Conservation (phyloP, 2,329 filamentous ascomycete genomes). For the Fusarium udum region DNA sequence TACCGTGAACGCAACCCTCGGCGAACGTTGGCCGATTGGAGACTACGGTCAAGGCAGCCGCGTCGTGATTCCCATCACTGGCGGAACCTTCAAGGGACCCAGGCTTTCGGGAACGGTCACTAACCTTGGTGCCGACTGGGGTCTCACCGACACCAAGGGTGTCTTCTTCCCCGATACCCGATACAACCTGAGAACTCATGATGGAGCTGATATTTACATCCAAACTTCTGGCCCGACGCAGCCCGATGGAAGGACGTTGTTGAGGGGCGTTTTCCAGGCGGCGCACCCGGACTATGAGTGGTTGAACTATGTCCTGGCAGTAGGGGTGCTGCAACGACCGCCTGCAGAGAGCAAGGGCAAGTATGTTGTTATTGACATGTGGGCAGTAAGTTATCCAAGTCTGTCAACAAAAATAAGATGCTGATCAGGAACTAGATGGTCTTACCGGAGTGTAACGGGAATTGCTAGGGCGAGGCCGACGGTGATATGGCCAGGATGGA, state of each 20-base stretch:
- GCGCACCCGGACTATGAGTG: conserved; percentile 49
- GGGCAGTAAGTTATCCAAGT: conserved; percentile 25
- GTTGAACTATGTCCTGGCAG: conserved; percentile 49
- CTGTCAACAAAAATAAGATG: accelerated
- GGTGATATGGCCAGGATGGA: neutral
- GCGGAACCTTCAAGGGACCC: conserved; percentile 50
- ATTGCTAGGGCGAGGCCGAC: neutral
- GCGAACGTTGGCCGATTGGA: conserved; percentile 35
- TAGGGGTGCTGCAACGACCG: conserved; percentile 30
- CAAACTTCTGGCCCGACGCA: conserved; percentile 50
- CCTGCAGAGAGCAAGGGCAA: conserved; percentile 20
- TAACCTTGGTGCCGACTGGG: conserved; percentile 50
- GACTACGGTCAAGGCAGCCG: conserved; percentile 36
- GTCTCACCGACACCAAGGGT: conserved; percentile 48
- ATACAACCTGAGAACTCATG: conserved; percentile 51
- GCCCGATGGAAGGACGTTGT: conserved; percentile 42
- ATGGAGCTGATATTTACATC: conserved; percentile 51
- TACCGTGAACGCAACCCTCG: conserved; percentile 35
- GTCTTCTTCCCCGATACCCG: conserved; percentile 52
- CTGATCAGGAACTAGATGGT: conserved; percentile 22
- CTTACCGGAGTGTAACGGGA: conserved; percentile 5
- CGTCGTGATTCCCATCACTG: conserved; percentile 47
- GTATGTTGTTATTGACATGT: conserved; percentile 42
- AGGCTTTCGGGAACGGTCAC: conserved; percentile 45
- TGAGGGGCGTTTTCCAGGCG: conserved; percentile 48